Evolutionary conservation across 2,329 filamentous ascomycete genomes (phyloP), one percentile per base, ranked within the genome.

Genomic region (Fusarium floridanum): DNA sequence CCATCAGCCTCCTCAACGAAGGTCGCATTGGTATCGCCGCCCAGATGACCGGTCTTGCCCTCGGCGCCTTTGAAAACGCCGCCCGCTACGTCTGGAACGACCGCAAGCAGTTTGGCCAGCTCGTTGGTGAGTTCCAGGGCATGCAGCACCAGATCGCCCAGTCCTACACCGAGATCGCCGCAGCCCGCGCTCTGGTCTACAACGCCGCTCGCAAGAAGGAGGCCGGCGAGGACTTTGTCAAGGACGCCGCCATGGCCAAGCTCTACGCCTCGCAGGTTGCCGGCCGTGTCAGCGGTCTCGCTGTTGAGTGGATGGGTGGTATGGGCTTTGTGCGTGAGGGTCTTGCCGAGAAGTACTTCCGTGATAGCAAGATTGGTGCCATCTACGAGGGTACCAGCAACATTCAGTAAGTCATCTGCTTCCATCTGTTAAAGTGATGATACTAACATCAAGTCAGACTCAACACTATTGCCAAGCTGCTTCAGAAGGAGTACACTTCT

Each of bases 121-220:
- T 97, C 64, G 92, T 99, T 70, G 97, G 97, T 80, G 94, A 97
- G 83, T 99, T 99, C 90, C 97, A 99, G 86, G 95, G 95, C 80
- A 98, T 99, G 97, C 96, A 98, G 86, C 95, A 98, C 87, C 97
- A 99, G 87, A 93, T 99, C 73, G 97, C 97, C 3, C 97, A 99
- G 85, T 93, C 95, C 2, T 98, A 96, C 86, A 94, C 93, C 27
- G 97, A 99, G 83, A 98, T 99, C 81, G 88, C 91, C 66, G 97
- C 97, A 34, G 97, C 97, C 1, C 92, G 97, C 61, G 95, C 95
- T 10, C 89, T 99, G 24, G 95, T 99, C 64, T 99, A 94, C 89
- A 99, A 98, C 80, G 97, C 97, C 4, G 93, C 97, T 2, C 92
- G 97, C 80, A 98, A 97, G 90, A 99, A 98, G 93, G 97, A 99